Base-by-base conservation (phyloP, 2,329 filamentous ascomycete genomes). In the Proliferodiscus dingleyae region DNA sequence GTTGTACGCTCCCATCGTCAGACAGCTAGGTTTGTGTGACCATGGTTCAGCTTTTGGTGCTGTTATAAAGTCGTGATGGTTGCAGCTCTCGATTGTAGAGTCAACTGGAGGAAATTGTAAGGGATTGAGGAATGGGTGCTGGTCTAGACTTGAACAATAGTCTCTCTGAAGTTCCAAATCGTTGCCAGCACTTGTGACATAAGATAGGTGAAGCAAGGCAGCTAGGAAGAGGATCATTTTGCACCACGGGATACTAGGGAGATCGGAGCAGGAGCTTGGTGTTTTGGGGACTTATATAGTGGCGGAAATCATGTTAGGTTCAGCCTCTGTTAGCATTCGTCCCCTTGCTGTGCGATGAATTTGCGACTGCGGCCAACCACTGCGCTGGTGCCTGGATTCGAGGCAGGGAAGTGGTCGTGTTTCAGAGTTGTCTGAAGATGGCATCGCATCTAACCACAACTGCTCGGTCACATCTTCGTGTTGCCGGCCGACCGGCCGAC, bases 21-120 rank as follows among this genome's bases (percentile, higher is more conserved):
- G 30, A 38, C 58, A 60, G 38, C 44, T 36, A 29, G 53, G 53
- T 32, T 52, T 43, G 19, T 43, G 46, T 15, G 58, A 55, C 58
- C 58, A 60, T 9, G 46, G 45, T n/a, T 43, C 34, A 24, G 29
- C 15, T 46, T 51, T 30, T 13, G 23, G 23, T 19, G 28, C 24
- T 10, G n/a, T 11, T 28, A 37, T 32, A 7, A 42, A 32, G 15
- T 47, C 42, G 11, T 43, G 37, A 16, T 45, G 23, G 37, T 28
- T 30, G 26, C 36, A 44, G 22, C 32, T 42, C 40, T 32, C 36
- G 8, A 24, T 11, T 22, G 16, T 8, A 23, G n/a, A 38, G 33
- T 18, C 21, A 26, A 7, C 37, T 18, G 9, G 19, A 21, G n/a
- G 23, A 34, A n/a, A 33, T 11, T 49, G 46, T 2, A 42, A 37